phyloP scores from a whole-genome alignment of 2,329 filamentous ascomycete genomes.

The Diplodia sapinea region DNA sequence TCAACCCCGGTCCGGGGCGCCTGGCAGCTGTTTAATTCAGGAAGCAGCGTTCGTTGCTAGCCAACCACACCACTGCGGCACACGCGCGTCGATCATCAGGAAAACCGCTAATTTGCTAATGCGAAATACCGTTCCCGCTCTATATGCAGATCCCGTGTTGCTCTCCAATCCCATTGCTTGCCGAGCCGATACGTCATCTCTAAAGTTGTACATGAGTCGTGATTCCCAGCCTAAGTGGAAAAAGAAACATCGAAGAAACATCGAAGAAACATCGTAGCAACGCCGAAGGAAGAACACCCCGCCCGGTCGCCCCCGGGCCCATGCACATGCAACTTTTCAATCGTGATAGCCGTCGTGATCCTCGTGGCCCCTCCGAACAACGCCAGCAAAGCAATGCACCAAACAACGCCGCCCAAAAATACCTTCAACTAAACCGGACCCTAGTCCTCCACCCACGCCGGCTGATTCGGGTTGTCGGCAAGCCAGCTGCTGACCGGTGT shows the following conservation, averaged over 20 bases:
- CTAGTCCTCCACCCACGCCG: conserved; percentile 30
- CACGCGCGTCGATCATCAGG: conserved; percentile 19
- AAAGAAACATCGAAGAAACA: too few relatives aligned
- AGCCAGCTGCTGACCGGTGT: conserved; percentile 30
- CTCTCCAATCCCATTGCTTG: conserved; percentile 14
- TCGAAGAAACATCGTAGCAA: conserved; percentile 28
- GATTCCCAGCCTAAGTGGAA: not conserved
- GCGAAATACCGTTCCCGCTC: conserved; percentile 13
- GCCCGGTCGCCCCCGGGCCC: conserved; percentile 19
- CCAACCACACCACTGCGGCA: conserved; percentile 24
- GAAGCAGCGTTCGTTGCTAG: not conserved
- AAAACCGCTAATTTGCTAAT: conserved; percentile 26
- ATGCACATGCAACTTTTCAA: conserved; percentile 24
- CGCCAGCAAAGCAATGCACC: conserved; percentile 23
- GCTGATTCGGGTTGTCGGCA: conserved; percentile 30
- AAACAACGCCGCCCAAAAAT: conserved; percentile 19
- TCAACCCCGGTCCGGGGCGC: not conserved
- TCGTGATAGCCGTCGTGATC: conserved; percentile 17
- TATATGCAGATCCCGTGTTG: conserved; percentile 27
- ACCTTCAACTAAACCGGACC: not conserved
- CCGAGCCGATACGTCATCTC: conserved; percentile 26
- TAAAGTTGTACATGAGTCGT: conserved; percentile 21
- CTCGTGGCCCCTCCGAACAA: conserved; percentile 9
- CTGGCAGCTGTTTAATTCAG: not conserved
- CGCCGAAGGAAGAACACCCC: conserved; percentile 13